Conservation (phyloP, 2,329 filamentous ascomycete genomes). For the Akanthomyces lecanii region DNA sequence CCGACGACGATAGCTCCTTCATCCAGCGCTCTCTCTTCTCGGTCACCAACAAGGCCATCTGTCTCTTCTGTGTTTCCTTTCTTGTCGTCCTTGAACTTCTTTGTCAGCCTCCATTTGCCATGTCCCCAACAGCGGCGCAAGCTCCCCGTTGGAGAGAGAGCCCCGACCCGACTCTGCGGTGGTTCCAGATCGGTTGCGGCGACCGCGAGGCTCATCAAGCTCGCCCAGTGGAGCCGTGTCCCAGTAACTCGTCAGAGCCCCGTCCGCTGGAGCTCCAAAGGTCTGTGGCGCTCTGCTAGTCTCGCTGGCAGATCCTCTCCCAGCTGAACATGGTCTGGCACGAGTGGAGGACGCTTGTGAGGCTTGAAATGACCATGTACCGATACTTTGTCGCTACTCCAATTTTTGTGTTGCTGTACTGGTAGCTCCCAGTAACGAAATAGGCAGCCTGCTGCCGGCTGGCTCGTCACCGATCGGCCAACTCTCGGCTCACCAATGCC, state of each 20-base stretch:
- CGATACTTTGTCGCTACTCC: neutral
- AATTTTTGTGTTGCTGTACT: neutral
- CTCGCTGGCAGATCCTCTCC: neutral
- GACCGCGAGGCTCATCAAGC: neutral
- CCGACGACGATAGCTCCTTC: neutral
- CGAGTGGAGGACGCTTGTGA: neutral
- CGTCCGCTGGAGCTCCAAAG: neutral
- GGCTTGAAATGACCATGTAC: neutral
- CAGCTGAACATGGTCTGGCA: neutral
- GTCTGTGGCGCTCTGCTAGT: constrained; percentile 1
- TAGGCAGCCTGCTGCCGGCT: no score
- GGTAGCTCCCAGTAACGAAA: no score
- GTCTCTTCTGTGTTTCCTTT: no score
- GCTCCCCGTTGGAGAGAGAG: neutral
- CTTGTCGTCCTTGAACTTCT: neutral
- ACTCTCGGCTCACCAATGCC: neutral
- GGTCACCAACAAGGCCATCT: no score
- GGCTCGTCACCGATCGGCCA: neutral
- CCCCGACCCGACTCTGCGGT: neutral
- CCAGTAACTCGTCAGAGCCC: no score
- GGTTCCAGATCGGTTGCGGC: constrained; percentile 3
- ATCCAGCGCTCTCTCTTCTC: no score
- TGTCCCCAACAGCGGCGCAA: neutral
- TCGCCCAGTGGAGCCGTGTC: neutral
- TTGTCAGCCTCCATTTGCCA: neutral